Evolutionary conservation across 768 basidiomycete genomes (phyloP).

Genomic region (Hygrophorus pudorinus): DNA sequence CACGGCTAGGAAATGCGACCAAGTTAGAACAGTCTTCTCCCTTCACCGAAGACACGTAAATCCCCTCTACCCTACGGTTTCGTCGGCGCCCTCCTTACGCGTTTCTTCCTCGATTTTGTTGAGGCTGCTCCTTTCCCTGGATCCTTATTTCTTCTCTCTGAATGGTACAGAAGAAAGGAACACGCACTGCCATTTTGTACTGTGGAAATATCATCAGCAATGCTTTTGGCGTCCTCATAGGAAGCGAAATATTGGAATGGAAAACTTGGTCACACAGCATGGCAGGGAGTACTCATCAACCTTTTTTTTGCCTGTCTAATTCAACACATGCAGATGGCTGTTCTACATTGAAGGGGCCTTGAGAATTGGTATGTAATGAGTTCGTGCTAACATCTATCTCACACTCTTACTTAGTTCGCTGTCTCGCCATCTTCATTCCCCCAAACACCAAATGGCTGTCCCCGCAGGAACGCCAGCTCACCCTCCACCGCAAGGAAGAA

Average conservation of each 20-base stretch:
- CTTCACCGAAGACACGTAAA: background rate
- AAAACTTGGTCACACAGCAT: conserved; percentile 54
- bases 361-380: conserved; percentile 29
- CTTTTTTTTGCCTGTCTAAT: background rate
- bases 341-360: conserved; percentile 60
- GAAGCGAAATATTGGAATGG: conserved; percentile 68
- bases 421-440: conserved; percentile 47
- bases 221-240: conserved; percentile 73
- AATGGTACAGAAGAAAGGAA: conserved; percentile 65
- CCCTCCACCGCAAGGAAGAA: conserved; percentile 51
- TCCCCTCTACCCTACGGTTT: conserved; percentile 32
- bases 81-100: conserved; percentile 47
- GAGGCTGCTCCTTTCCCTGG: conserved; percentile 64
- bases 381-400: too few species aligned
- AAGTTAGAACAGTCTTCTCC: conserved; percentile 32
- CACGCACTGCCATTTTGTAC: conserved; percentile 55
- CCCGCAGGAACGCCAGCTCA: conserved; percentile 43
- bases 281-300: conserved; percentile 41
- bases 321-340: conserved; percentile 40
- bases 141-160: conserved; percentile 39
- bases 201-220: conserved; percentile 73
- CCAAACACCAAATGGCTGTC: conserved; percentile 52
- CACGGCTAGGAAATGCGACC: conserved; percentile 29
- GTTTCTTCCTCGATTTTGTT: conserved; percentile 73
- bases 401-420: conserved; percentile 9